These are phyloP conservation scores for Hypoxylon subgilvum DNA, from an alignment of 495 filamentous ascomycete species.

Conservation along the genomic window DNA sequence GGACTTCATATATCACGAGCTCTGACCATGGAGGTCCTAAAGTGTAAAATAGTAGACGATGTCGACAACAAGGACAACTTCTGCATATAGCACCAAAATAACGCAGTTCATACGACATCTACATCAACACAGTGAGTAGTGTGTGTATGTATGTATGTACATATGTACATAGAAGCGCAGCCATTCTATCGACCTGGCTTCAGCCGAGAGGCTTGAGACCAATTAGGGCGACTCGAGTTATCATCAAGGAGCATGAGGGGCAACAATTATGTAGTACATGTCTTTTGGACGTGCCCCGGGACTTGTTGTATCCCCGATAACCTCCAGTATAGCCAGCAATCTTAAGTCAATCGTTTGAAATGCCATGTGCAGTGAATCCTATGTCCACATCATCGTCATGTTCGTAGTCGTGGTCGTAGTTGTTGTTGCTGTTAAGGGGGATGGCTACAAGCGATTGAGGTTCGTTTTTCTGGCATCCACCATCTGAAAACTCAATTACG, in stretches of 20 bases:
- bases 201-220: too few relatives aligned
- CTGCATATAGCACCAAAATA: too few relatives aligned
- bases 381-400: background rate
- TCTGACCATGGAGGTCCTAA: too few relatives aligned
- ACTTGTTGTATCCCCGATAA: conserved; percentile 14
- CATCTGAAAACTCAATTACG: background rate
- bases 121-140: too few relatives aligned
- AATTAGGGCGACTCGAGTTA: background rate
- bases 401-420: background rate
- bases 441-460: conserved; percentile 12
- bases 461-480: conserved; percentile 6
- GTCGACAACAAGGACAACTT: too few relatives aligned
- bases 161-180: background rate
- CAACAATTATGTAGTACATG: background rate
- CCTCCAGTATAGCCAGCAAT: background rate
- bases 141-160: too few relatives aligned
- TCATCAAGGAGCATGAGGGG: conserved; percentile 1
- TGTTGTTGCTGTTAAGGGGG: background rate
- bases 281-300: background rate
- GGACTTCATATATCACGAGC: too few relatives aligned
- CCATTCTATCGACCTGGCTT: too few relatives aligned
- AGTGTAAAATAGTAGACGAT: too few relatives aligned
- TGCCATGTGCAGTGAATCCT: background rate
- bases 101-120: too few relatives aligned
- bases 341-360: too few relatives aligned